Evolutionary conservation across 2,329 filamentous ascomycete species (phyloP).

Genomic region (Alternaria solani): DNA sequence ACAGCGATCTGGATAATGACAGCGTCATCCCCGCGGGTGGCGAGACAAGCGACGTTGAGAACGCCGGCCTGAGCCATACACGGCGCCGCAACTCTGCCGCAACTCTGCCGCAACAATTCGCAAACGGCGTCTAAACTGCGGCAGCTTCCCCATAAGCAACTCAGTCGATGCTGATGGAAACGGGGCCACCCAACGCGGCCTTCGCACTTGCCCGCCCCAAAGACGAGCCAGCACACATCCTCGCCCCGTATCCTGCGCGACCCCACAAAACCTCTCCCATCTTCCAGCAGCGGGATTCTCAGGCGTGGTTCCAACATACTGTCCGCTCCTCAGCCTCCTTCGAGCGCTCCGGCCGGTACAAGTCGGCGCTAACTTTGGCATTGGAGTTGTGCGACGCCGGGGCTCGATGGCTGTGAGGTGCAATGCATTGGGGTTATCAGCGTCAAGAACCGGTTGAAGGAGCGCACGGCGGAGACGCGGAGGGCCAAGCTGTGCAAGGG

Average conservation of each 20-base stretch:
- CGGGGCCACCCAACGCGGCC: not conserved
- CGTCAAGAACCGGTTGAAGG: constrained; percentile 57
- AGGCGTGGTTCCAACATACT: not conserved
- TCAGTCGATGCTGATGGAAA: not conserved
- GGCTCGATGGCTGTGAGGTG: not conserved
- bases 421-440: constrained; percentile 59
- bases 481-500: constrained; percentile 62
- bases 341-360: not conserved
- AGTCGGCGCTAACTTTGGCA: not conserved
- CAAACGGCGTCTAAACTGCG: not conserved
- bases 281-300: not conserved
- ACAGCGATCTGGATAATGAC: not conserved
- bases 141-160: not conserved
- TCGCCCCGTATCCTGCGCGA: not conserved
- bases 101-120: not conserved
- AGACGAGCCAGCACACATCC: not conserved
- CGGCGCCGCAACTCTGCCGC: not conserved
- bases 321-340: not conserved
- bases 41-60: not conserved
- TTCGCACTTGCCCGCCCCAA: not conserved
- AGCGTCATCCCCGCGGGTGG: not conserved
- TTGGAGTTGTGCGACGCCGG: not conserved
- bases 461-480: constrained; percentile 59
- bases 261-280: not conserved
- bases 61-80: not conserved